These are phyloP conservation scores for Oxyria digyna DNA, from an alignment of 148 eudicot species.

Conservation along the genomic window DNA sequence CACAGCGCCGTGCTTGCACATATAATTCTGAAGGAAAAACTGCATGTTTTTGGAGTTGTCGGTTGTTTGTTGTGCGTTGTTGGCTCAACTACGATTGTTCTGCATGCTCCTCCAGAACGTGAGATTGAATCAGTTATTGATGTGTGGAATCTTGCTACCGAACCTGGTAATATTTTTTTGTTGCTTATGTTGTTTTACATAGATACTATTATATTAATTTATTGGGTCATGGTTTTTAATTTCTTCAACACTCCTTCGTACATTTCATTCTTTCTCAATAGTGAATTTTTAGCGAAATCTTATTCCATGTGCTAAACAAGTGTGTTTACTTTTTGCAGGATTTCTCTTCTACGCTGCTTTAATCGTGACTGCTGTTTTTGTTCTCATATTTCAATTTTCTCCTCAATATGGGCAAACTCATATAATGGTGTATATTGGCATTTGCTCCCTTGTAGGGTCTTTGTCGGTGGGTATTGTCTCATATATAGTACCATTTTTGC, in stretches of 20 bases:
- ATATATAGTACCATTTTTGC: no score
- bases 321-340: constrained; percentile 28
- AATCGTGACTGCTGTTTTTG: constrained; percentile 41
- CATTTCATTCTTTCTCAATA: no score
- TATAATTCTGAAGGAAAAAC: constrained; percentile 54
- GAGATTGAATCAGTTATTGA: constrained; percentile 62
- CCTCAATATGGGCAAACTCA: constrained; percentile 74
- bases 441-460: constrained; percentile 74
- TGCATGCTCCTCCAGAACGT: constrained; percentile 79
- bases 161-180: constrained; percentile 42
- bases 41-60: constrained; percentile 64
- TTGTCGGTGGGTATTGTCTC: constrained; percentile 45
- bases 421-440: constrained; percentile 75
- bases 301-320: no score
- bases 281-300: no score
- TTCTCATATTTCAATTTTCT: constrained; percentile 44
- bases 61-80: constrained; percentile 81
- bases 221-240: background rate
- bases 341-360: constrained; percentile 61
- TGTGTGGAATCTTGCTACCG: constrained; percentile 78
- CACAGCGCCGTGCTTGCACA: constrained; percentile 67
- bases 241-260: no score
- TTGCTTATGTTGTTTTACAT: background rate
- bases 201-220: background rate
- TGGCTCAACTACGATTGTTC: constrained; percentile 71